phyloP scores from a whole-genome alignment of 805 yeast genomes.

The Hanseniaspora osmophila region DNA sequence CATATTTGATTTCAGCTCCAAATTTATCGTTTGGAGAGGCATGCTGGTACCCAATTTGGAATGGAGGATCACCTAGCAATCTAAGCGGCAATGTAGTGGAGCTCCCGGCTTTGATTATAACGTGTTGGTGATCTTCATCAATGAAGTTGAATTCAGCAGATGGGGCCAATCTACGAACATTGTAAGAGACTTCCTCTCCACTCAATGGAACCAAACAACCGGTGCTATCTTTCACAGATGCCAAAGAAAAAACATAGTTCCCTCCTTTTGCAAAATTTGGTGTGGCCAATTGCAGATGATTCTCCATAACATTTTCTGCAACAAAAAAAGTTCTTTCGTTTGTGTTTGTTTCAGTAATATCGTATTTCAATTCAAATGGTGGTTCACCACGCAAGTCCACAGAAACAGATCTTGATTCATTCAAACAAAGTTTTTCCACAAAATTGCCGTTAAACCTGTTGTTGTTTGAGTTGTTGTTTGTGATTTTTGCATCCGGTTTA shows the following conservation, averaged over 20 bases:
- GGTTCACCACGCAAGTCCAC: constrained; percentile 61
- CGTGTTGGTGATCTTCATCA: constrained; percentile 22
- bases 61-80: constrained; percentile 45
- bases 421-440: constrained; percentile 30
- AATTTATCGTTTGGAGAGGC: background rate
- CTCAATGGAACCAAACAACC: constrained; percentile 64
- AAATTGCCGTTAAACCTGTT: constrained; percentile 5
- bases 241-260: constrained; percentile 47
- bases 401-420: constrained; percentile 33
- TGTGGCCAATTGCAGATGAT: constrained; percentile 32
- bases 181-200: constrained; percentile 48
- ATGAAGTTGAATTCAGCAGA: constrained; percentile 31
- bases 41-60: constrained; percentile 24
- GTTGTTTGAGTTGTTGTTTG: constrained; percentile 7
- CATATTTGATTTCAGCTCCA: constrained; percentile 7
- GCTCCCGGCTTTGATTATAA: constrained; percentile 49
- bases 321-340: constrained; percentile 32
- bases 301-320: constrained; percentile 27
- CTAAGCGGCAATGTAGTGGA: constrained; percentile 43
- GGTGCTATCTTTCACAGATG: constrained; percentile 57
- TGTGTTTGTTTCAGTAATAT: constrained; percentile 42
- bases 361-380: constrained; percentile 63
- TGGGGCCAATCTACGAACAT: constrained; percentile 61
- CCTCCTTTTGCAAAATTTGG: constrained; percentile 56
- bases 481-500: constrained; percentile 29